A percentile compares a stretch with the other conserved stretches of the same genome.
phyloP scores from a whole-genome alignment of 2,329 filamentous ascomycete genomes.

The Pseudogymnoascus sp. region DNA sequence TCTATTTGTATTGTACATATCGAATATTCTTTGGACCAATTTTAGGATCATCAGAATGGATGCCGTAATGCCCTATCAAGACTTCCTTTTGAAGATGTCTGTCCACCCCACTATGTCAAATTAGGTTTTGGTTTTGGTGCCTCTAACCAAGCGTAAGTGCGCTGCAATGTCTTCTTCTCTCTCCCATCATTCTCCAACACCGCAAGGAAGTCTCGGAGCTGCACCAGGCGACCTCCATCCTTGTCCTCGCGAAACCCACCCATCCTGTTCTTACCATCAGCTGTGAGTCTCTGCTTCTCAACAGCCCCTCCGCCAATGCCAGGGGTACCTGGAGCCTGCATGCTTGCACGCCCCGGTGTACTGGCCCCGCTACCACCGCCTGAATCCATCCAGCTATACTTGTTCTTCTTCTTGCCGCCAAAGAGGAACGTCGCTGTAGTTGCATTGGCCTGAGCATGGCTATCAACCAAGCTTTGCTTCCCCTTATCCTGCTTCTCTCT shows the following conservation, averaged over 20 bases:
- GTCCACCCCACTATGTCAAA: not conserved
- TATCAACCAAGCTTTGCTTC: conserved; percentile 68
- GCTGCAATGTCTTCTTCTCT: conserved; percentile 55
- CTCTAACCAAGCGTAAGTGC: conserved; percentile 25
- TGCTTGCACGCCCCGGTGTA: conserved; percentile 36
- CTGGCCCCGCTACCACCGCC: conserved; percentile 46
- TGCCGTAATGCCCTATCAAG: not conserved
- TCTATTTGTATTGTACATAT: not conserved
- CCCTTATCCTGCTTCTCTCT: conserved; percentile 65
- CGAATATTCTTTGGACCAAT: not conserved
- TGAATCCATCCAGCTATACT: conserved; percentile 68
- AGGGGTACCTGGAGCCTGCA: conserved; percentile 31
- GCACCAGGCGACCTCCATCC: conserved; percentile 68
- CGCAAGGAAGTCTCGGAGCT: conserved; percentile 73
- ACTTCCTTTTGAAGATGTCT: not conserved
- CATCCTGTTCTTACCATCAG: conserved; percentile 53
- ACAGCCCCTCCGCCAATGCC: conserved; percentile 30
- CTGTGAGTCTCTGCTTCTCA: conserved; percentile 41
- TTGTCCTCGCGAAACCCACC: conserved; percentile 74
- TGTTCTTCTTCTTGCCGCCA: conserved; percentile 57
- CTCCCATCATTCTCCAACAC: conserved; percentile 73
- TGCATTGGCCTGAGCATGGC: conserved; percentile 73
- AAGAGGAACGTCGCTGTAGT: conserved; percentile 74
- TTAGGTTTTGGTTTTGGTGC: conserved; percentile 22
- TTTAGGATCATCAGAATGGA: not conserved